Percentiles rank a stretch among this genome's conserved stretches.
phyloP scores from a whole-genome alignment of 805 yeast species.

The Cyberlindnera petersonii region DNA sequence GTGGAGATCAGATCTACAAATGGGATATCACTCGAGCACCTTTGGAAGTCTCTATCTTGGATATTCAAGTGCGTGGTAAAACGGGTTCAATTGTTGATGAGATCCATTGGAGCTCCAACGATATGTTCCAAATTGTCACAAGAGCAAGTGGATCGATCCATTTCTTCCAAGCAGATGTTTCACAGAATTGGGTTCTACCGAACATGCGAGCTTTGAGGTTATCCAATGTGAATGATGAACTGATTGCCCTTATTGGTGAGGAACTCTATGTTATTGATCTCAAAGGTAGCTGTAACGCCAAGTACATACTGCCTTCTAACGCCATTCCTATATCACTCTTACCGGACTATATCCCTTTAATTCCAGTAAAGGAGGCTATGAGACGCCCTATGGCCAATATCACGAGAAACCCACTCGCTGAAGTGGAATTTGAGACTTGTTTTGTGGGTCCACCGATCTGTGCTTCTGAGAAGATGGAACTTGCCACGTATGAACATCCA shows the following conservation, averaged over 20 bases:
- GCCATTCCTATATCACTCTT: conserved; percentile 27
- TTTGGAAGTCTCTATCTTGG: conserved; percentile 47
- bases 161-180: conserved; percentile 43
- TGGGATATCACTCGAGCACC: conserved; percentile 61
- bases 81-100: conserved; percentile 51
- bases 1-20: conserved; percentile 61
- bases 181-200: conserved; percentile 25
- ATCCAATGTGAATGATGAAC: conserved; percentile 9
- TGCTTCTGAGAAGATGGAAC: conserved; percentile 15
- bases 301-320: conserved; percentile 38
- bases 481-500: conserved; percentile 12
- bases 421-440: conserved; percentile 56
- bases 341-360: conserved; percentile 24
- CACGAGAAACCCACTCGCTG: conserved; percentile 35
- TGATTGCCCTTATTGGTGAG: conserved; percentile 11
- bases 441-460: conserved; percentile 19
- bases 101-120: conserved; percentile 49
- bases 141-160: conserved; percentile 56
- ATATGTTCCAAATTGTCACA: conserved; percentile 46
- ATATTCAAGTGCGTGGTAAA: conserved; percentile 59
- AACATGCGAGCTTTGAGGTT: conserved; percentile 12
- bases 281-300: conserved; percentile 26
- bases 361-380: conserved; percentile 19
- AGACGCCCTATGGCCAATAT: conserved; percentile 21
- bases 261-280: conserved; percentile 24